Evolutionary conservation across 139 green algal genomes (phyloP).

Genomic region (Auxenochlorella pyrenoidosa): DNA sequence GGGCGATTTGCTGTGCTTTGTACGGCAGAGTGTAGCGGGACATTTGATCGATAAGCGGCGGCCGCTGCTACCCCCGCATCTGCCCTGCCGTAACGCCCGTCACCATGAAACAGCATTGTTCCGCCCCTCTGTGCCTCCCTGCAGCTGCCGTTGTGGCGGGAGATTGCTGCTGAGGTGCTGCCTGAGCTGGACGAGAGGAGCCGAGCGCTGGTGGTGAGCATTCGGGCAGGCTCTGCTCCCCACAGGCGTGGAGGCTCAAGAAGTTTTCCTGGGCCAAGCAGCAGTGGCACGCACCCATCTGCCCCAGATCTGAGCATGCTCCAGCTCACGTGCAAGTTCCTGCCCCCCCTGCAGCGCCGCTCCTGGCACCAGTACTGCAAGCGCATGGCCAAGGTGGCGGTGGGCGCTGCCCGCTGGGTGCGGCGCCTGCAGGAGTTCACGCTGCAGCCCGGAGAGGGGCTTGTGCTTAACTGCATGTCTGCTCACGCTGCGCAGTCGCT

Average conservation of each 20-base stretch:
- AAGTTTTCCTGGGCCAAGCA: background rate
- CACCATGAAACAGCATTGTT: background rate
- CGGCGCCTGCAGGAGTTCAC: slow-evolving; percentile 18
- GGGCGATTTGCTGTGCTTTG: background rate
- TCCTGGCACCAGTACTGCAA: slow-evolving; percentile 28
- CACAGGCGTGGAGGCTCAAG: background rate
- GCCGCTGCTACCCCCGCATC: too few species aligned
- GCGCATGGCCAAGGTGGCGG: slow-evolving; percentile 13
- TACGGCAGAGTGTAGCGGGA: background rate
- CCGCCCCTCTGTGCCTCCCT: background rate
- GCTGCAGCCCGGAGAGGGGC: background rate
- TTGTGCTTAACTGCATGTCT: background rate
- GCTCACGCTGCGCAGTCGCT: background rate
- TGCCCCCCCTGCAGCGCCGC: slow-evolving; percentile 9
- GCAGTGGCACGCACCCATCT: background rate
- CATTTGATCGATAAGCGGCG: background rate
- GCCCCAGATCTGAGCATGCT: background rate
- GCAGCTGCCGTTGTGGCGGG: slow-evolving; percentile 15
- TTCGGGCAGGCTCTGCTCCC: background rate
- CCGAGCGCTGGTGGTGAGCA: slow-evolving; percentile 1
- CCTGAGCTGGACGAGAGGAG: background rate
- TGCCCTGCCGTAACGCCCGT: background rate
- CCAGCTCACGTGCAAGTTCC: background rate
- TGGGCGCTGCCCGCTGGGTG: slow-evolving; percentile 25
- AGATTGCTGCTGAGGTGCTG: slow-evolving; percentile 27